Percentiles rank a stretch among this genome's conserved stretches.
These are phyloP conservation scores for Pneumocystis jirovecii DNA, from an alignment of 1,139 yeast genomes.

Conservation along the genomic window DNA sequence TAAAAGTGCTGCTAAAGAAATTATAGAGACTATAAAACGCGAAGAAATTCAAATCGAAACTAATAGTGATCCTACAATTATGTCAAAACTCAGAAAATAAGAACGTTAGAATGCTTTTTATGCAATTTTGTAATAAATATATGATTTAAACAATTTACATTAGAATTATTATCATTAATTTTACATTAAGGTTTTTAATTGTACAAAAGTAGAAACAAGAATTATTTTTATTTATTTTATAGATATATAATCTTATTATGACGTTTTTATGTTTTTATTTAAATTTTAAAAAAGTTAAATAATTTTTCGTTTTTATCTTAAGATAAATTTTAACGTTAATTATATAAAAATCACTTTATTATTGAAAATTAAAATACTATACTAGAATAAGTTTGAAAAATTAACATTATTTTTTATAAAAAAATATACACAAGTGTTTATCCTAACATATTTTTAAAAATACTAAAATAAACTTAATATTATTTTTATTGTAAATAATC, in stretches of 20 bases:
- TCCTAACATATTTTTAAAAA: not conserved
- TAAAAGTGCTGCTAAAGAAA: slow-evolving; percentile 5
- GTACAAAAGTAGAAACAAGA: not conserved
- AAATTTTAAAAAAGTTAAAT: no score
- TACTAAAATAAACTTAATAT: not conserved
- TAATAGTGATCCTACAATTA: not conserved
- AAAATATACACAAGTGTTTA: not conserved
- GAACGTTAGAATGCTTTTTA: not conserved
- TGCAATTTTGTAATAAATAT: not conserved
- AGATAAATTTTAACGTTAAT: not conserved
- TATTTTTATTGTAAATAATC: no score
- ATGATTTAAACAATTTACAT: not conserved
- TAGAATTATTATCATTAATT: no score
- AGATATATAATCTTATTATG: not conserved
- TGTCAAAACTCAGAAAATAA: not conserved
- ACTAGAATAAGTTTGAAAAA: not conserved
- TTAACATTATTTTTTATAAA: not conserved
- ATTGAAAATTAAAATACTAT: not conserved
- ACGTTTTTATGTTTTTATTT: no score
- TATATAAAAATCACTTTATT: not conserved
- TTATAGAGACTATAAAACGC: slow-evolving; percentile 3
- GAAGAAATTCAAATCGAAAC: not conserved
- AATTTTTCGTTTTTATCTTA: no score
- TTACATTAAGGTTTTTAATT: not conserved
- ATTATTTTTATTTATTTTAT: not conserved